Evolutionary conservation across 1,284 basidiomycete species (phyloP).

Genomic region (Clitocybe nebularis): DNA sequence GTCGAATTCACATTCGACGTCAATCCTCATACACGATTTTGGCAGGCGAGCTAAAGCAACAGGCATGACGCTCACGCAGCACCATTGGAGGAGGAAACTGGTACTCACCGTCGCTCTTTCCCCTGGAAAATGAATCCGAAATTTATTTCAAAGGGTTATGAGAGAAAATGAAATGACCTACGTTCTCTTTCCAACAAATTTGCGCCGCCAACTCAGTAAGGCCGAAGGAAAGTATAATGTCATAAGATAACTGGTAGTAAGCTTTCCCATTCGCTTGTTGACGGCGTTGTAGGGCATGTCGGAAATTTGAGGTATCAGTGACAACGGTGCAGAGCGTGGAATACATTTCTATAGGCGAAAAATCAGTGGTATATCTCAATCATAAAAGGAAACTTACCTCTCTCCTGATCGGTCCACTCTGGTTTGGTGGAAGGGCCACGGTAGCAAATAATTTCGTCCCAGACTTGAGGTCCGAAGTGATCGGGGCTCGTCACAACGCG

Average conservation of each 20-base stretch:
- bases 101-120: no score
- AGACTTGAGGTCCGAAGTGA: background rate
- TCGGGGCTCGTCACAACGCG: constrained; percentile 12
- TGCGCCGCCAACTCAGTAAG: constrained; percentile 27
- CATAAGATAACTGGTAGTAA: constrained; percentile 16
- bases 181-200: constrained; percentile 36
- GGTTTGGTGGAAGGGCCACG: constrained; percentile 32
- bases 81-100: no score
- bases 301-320: constrained; percentile 22
- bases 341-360: constrained; percentile 33
- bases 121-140: no score
- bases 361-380: background rate
- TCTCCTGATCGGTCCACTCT: constrained; percentile 41
- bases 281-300: constrained; percentile 18
- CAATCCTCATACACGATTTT: no score
- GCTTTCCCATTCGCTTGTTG: constrained; percentile 5
- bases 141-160: no score
- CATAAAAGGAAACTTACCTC: constrained; percentile 25
- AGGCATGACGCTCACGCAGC: no score
- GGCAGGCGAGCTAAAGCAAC: no score
- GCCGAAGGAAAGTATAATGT: constrained; percentile 26
- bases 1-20: no score
- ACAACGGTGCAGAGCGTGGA: constrained; percentile 39
- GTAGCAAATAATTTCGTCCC: constrained; percentile 28
- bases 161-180: constrained; percentile 10